Evolutionary conservation across 1,284 basidiomycete genomes (phyloP).

Genomic region (Ustilago xerochloae): DNA sequence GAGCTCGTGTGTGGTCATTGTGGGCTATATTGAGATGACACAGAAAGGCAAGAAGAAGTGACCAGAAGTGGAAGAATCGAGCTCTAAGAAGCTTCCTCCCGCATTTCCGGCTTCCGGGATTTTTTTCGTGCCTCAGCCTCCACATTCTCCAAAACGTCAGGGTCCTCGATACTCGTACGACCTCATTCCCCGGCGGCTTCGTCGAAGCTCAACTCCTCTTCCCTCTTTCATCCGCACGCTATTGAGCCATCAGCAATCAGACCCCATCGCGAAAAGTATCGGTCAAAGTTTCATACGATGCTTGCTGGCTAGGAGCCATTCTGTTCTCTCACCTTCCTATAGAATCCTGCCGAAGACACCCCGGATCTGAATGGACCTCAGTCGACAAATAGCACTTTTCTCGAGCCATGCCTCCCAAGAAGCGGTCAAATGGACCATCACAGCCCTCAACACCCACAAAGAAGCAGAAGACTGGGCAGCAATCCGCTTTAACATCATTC

Average conservation of each 20-base stretch:
- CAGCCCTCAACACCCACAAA: constrained; percentile 36
- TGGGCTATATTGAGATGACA: neutral
- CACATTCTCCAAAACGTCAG: constrained; percentile 19
- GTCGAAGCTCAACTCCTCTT: neutral
- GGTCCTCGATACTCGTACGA: neutral
- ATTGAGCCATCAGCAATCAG: neutral
- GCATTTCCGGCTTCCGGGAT: constrained; percentile 18
- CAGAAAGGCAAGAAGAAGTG: neutral
- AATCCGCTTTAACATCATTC: constrained; percentile 43
- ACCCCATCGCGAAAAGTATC: neutral
- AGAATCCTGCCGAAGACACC: no score
- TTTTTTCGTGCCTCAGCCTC: constrained; percentile 23
- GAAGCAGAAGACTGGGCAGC: constrained; percentile 29
- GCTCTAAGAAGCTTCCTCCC: neutral
- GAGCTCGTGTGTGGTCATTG: no score
- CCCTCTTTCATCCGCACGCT: neutral
- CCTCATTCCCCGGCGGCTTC: no score
- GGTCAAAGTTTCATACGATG: no score
- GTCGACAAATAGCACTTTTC: neutral
- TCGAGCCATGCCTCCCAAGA: constrained; percentile 30
- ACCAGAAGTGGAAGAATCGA: neutral
- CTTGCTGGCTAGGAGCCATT: no score
- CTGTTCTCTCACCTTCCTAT: neutral
- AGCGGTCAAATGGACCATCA: constrained; percentile 20
- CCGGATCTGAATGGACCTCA: neutral